Conservation (phyloP, 257 asterid genomes). For the Scutellaria barbata region DNA sequence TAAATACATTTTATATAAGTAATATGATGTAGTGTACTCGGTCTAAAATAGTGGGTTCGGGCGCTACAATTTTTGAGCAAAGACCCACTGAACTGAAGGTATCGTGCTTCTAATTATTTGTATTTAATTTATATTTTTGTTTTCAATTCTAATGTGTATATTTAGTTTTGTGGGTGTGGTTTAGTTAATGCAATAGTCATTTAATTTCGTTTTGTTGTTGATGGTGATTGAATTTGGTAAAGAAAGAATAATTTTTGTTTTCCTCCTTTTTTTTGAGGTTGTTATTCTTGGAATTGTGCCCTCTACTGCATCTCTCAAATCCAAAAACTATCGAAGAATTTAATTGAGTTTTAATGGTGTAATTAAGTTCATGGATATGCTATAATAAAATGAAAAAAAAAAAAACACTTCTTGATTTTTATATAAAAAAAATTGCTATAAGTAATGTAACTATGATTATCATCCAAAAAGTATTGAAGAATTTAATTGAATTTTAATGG, state of each 20-base stretch:
- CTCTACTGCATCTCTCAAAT: no score
- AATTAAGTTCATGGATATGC: no score
- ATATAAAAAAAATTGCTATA: not conserved
- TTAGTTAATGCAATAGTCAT: not conserved
- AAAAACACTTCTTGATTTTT: not conserved
- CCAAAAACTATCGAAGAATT: no score
- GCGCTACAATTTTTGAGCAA: no score
- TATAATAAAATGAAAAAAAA: no score
- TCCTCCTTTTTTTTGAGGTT: no score
- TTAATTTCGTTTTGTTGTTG: not conserved
- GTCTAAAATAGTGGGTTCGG: no score
- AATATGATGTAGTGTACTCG: no score
- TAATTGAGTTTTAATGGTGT: not conserved
- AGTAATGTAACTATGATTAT: no score
- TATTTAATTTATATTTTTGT: not conserved
- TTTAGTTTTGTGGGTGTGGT: conserved; percentile 11
- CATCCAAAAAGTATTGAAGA: not conserved
- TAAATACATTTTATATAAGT: no score
- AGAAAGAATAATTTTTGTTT: not conserved
- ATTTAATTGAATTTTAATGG: not conserved
- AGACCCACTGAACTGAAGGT: no score
- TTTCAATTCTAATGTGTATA: conserved; percentile 9
- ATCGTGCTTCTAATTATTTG: not conserved
- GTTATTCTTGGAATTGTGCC: no score
- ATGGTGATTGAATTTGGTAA: not conserved